Evolutionary conservation across 2,329 filamentous ascomycete genomes (phyloP).

Genomic region (Clarireedia homoeocarpa): DNA sequence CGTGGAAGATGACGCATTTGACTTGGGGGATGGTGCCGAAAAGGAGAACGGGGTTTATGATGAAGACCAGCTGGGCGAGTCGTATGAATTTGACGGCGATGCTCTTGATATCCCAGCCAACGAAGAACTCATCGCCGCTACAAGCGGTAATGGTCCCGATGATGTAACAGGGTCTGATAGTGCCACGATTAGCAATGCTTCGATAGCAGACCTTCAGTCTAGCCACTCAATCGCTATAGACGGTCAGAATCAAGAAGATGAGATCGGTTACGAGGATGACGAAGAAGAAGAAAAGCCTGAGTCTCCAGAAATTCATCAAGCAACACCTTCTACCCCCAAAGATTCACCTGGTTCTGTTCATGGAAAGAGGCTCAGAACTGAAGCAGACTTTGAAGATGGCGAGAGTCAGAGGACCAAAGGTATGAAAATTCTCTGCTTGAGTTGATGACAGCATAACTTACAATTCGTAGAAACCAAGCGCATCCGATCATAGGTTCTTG

Average conservation of each 20-base stretch:
- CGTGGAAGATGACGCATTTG: conserved; percentile 7
- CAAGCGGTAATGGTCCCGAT: neutral
- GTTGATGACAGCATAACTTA: conserved; percentile 14
- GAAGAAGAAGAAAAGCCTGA: conserved; percentile 13
- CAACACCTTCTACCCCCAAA: conserved; percentile 4
- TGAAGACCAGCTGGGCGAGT: neutral
- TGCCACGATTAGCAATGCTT: conserved; percentile 26
- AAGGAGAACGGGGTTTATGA: conserved; percentile 3
- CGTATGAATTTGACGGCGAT: neutral
- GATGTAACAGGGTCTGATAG: conserved; percentile 26
- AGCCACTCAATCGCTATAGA: conserved; percentile 27
- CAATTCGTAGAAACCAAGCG: conserved; percentile 27
- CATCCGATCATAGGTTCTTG: conserved; percentile 19
- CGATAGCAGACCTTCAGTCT: conserved; percentile 1
- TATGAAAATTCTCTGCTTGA: conserved; percentile 12
- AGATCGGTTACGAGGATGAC: conserved; percentile 27
- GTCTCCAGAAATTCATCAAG: neutral
- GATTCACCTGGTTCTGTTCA: conserved; percentile 14
- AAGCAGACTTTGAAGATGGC: conserved; percentile 20
- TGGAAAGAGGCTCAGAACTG: conserved; percentile 24
- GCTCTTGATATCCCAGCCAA: neutral
- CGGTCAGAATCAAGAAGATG: conserved; percentile 22
- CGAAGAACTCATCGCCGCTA: neutral
- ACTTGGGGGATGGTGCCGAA: conserved; percentile 9
- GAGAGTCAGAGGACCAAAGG: conserved; percentile 16